Base-by-base conservation (phyloP, 108 stramenopile species). In the Asterionellopsis glacialis region DNA sequence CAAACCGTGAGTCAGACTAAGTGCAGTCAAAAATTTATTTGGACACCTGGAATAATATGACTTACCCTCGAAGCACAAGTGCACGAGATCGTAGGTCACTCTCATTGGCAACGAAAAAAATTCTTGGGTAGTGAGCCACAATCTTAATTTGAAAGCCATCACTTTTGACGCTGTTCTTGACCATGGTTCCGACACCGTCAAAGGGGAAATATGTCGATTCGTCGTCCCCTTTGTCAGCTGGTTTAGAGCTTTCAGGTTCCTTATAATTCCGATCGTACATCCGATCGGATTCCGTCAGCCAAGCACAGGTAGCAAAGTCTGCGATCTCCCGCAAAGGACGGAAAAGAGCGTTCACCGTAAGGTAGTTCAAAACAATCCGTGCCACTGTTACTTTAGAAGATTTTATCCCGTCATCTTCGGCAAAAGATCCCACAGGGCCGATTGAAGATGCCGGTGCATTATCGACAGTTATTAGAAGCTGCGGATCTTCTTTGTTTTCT, bases 41-140 rank as follows among this genome's bases (percentile, higher is more conserved):
- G 43, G 14, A 14, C 43, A 44, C 43, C 12, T 44, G 47, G 5
- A 48, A 19, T 9, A 21, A 21, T 9, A 48, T 48, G 47, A 63
- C 81, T 64, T 72, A 82, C 76, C 87, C 87, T 41, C 77, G 55
- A 0, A 88, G 66, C 14, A 85, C 79, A 13, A 88, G 67, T 26
- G 87, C 87, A 11, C 82, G 67, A 16, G 87, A 80, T 58, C 70
- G 63, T 10, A 64, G 64, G 58, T 85, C 84, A 24, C 74, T 71
- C 63, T 88, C 87, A 51, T 88, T 82, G 10, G 83, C 79, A 21
- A 85, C 59, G 59, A 88, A 80, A 42, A 88, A 69, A n/a, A 88
- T 53, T n/a, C 77, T 70, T 11, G 87, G 87, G 63, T 88, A 83
- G 52, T 85, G 66, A 6, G 82, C 79, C 12, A 79, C 69, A 9